A percentile compares a stretch with the other conserved stretches of the same genome.
Conservation (phyloP, 2,329 filamentous ascomycete genomes). For the Dryadomyces quercus-mongolicae region DNA sequence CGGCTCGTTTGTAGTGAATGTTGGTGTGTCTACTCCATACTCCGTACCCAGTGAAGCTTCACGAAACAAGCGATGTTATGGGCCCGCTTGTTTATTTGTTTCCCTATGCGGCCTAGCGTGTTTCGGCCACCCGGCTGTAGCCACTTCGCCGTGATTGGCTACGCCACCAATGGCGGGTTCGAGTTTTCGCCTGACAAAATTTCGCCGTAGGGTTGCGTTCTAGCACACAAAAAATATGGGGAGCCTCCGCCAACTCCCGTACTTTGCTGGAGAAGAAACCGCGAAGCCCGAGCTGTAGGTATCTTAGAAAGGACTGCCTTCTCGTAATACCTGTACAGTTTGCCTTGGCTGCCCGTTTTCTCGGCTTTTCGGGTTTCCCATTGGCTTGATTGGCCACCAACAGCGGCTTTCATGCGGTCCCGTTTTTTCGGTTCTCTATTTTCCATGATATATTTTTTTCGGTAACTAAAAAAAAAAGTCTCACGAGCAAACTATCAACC, state of each 20-base stretch:
- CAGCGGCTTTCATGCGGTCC: background rate
- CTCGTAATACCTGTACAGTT: too few species aligned
- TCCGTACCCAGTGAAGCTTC: too few species aligned
- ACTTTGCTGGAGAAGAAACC: background rate
- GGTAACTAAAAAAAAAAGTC: constrained; percentile 4
- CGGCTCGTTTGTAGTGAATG: too few species aligned
- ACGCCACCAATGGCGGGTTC: background rate
- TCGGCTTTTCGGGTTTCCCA: background rate
- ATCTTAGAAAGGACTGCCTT: too few species aligned
- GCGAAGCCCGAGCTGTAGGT: background rate
- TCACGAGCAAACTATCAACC: constrained; percentile 6
- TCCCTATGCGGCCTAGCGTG: background rate
- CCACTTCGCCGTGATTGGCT: background rate
- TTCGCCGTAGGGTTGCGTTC: background rate
- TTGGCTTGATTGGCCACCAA: constrained; percentile 1
- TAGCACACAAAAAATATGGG: background rate
- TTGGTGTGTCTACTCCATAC: too few species aligned
- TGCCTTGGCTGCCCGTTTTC: background rate
- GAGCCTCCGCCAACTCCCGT: background rate
- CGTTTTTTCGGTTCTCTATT: constrained; percentile 6
- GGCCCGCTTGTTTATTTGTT: constrained; percentile 2
- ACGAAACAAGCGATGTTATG: too few species aligned
- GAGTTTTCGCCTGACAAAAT: background rate
- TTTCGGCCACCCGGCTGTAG: background rate
- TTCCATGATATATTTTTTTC: constrained; percentile 1